These are phyloP conservation scores for Pezicula carpinea DNA, from an alignment of 2,329 filamentous ascomycete species.

Conservation along the genomic window DNA sequence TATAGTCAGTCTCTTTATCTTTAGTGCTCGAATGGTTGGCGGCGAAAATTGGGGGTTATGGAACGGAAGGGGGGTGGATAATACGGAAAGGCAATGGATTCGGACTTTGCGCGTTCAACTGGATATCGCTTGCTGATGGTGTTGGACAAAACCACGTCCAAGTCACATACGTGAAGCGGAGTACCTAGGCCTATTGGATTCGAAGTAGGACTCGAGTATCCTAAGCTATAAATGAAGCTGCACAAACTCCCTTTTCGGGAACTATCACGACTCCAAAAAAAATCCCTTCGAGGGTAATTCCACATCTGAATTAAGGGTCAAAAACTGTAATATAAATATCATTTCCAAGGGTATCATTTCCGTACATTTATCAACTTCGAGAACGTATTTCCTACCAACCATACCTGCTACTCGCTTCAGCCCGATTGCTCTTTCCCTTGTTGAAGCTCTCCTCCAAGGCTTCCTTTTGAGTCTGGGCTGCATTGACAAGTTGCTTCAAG, in stretches of 20 bases:
- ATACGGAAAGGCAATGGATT: too few species aligned
- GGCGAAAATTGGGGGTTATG: not conserved
- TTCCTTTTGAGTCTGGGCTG: constrained; percentile 76
- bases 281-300: too few species aligned
- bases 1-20: not conserved
- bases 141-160: too few species aligned
- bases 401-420: constrained; percentile 77
- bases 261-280: too few species aligned
- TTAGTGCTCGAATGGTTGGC: not conserved
- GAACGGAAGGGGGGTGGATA: too few species aligned
- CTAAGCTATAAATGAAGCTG: not conserved
- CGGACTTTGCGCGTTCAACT: too few species aligned
- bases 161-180: too few species aligned
- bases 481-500: constrained; percentile 80
- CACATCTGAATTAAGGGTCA: too few species aligned
- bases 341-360: constrained; percentile 12
- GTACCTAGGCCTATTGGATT: too few species aligned
- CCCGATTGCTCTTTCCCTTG: constrained; percentile 70
- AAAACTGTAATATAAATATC: too few species aligned
- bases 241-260: not conserved
- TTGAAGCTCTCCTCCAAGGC: constrained; percentile 92
- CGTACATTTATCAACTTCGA: not conserved
- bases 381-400: constrained; percentile 56
- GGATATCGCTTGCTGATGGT: not conserved
- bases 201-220: not conserved